Evolutionary conservation across 148 eudicot genomes (phyloP).

Genomic region (Camellia japonica): DNA sequence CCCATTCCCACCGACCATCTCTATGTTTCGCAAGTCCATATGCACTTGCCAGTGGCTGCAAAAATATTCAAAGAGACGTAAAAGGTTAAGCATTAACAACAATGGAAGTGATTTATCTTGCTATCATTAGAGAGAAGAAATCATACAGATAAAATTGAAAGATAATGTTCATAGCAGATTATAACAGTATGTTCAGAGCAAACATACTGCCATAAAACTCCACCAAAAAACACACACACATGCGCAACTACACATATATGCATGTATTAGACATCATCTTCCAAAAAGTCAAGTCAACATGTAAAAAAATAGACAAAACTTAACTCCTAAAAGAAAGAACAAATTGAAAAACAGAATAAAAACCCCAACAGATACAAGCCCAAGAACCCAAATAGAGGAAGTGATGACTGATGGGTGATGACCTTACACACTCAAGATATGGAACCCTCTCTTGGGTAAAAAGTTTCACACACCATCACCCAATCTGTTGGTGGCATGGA

Average conservation of each 20-base stretch:
- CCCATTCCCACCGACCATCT: conserved; percentile 99
- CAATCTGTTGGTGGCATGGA: not conserved
- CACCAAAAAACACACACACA: not conserved
- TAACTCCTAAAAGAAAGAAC: not conserved
- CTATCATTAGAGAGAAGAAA: not conserved
- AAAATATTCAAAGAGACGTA: conserved; percentile 8
- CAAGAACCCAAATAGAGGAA: not conserved
- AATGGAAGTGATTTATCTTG: not conserved
- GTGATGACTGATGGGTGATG: not conserved
- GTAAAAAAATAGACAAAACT: not conserved
- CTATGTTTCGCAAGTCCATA: conserved; percentile 98
- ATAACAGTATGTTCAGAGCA: not conserved
- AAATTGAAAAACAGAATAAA: not conserved
- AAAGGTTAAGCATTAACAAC: not conserved
- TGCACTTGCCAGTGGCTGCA: conserved; percentile 91
- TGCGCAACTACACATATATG: not conserved
- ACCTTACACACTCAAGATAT: not conserved
- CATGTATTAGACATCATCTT: not conserved
- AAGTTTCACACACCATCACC: conserved; percentile 4
- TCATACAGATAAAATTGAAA: not conserved
- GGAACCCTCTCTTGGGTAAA: not conserved
- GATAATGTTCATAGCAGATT: not conserved
- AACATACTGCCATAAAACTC: not conserved
- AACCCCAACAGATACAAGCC: not conserved
- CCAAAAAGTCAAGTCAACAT: not conserved